Evolutionary conservation across 2,329 filamentous ascomycete species (phyloP).

Genomic region (Calonectria pseudoreteaudii): DNA sequence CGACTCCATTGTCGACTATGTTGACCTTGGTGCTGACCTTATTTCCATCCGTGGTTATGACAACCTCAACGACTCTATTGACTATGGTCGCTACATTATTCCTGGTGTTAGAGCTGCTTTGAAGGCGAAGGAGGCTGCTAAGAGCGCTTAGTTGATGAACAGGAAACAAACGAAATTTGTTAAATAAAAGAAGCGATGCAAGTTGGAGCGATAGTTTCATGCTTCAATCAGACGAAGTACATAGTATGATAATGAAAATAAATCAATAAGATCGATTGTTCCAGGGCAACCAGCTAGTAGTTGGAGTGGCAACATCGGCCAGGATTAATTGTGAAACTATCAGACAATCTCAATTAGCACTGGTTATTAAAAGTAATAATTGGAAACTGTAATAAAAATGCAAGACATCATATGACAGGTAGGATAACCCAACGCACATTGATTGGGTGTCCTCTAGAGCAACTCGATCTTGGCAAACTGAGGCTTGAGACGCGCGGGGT

Average conservation of each 20-base stretch:
- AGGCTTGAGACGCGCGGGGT: not conserved
- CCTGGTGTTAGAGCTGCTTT: constrained; percentile 59
- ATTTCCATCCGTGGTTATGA: constrained; percentile 73
- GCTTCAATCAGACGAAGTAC: not conserved
- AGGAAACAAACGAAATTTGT: not conserved
- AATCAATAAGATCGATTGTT: not conserved
- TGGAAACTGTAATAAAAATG: not conserved
- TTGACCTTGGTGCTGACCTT: constrained; percentile 66
- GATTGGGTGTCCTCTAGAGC: not conserved
- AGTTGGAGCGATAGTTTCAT: not conserved
- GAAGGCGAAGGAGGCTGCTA: constrained; percentile 39
- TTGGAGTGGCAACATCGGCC: no score
- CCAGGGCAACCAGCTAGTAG: not conserved
- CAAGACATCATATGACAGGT: not conserved
- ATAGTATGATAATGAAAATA: constrained; percentile 11
- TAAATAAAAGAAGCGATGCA: constrained; percentile 7
- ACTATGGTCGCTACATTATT: constrained; percentile 68
- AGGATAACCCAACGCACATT: not conserved
- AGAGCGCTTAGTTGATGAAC: not conserved
- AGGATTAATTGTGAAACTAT: not conserved
- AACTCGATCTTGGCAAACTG: not conserved
- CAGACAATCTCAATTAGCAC: not conserved
- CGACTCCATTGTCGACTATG: constrained; percentile 68
- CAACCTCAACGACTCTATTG: constrained; percentile 69
- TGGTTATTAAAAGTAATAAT: not conserved